Conservation (phyloP, 1,284 basidiomycete genomes). For the Ustilago xerochloae region DNA sequence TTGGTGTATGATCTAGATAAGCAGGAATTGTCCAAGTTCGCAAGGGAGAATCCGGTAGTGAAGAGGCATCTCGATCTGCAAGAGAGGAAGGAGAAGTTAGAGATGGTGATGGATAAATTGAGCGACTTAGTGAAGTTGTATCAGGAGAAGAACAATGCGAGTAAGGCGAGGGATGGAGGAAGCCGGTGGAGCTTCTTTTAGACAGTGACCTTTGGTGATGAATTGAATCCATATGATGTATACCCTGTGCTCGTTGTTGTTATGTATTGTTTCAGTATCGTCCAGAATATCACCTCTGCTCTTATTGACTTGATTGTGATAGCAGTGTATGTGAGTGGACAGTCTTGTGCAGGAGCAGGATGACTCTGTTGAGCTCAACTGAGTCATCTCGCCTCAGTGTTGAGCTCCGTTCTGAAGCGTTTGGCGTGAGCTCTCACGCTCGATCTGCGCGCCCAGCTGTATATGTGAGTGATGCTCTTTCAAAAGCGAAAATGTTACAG, state of each 20-base stretch:
- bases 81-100: constrained; percentile 93
- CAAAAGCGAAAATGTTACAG: too few relatives aligned
- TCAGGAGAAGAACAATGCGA: constrained; percentile 55
- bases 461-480: too few relatives aligned
- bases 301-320: too few relatives aligned
- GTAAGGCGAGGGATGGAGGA: not conserved
- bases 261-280: not conserved
- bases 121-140: constrained; percentile 68
- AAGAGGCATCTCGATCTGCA: constrained; percentile 91
- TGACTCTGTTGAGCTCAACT: too few relatives aligned
- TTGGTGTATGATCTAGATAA: constrained; percentile 90
- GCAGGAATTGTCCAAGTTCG: constrained; percentile 85
- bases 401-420: too few relatives aligned
- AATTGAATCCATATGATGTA: not conserved
- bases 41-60: constrained; percentile 90
- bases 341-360: too few relatives aligned
- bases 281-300: not conserved
- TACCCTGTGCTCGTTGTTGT: constrained; percentile 13
- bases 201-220: not conserved
- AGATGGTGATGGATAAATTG: constrained; percentile 67
- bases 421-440: too few relatives aligned
- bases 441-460: too few relatives aligned
- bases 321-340: too few relatives aligned
- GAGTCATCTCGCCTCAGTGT: too few relatives aligned
- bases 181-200: constrained; percentile 63